Evolutionary conservation across 2,329 filamentous ascomycete genomes (phyloP), one percentile per base, ranked within the genome.

Genomic region (Sclerotinia trifoliorum): DNA sequence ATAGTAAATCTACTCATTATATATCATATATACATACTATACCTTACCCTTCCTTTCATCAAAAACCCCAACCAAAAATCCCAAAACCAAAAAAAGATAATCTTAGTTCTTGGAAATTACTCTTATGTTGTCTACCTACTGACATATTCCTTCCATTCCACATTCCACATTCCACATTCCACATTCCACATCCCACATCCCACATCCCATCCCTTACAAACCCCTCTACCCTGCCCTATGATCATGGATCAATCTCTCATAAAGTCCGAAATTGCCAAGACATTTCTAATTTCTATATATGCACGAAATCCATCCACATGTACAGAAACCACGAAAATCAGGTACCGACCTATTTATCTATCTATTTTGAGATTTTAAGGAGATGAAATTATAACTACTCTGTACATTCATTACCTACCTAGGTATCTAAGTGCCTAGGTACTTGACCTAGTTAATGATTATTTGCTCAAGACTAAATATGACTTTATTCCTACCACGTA

Each of bases 221-320:
- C 21, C n/a, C 19, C 19, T n/a, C 51, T 26, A 13, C 49, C 2
- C 10, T 1, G 15, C 26, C 29, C 51, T 26, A 32, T 26, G 26
- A 5, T 11, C 52, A 60, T 60, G 0, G 2, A 54, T 32, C 26
- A n/a, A 24, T 29, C 17, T 24, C 24, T n/a, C n/a, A 60, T 46
- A 0, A 60, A 15, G 24, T 1, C 42, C 57, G 19, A 60, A 60
- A 60, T 60, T 60, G 57, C 57, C 57, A 60, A 60, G 57, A 10
- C 3, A 15, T 15, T 48, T n/a, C 8, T 35, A 35, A 35, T 6
- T 35, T 5, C 29, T 32, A 32, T 32, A 32, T n/a, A 48, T 48
- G 57, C 42, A 48, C 24, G 42, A 60, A 48, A 60, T 60, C 42
- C 39, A 39, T 58, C 56, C 35, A 44, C n/a, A 6, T 2, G 29